phyloP scores from a whole-genome alignment of 202 grass and related monocot species.

The Schoenoplectus tabernaemontani region DNA sequence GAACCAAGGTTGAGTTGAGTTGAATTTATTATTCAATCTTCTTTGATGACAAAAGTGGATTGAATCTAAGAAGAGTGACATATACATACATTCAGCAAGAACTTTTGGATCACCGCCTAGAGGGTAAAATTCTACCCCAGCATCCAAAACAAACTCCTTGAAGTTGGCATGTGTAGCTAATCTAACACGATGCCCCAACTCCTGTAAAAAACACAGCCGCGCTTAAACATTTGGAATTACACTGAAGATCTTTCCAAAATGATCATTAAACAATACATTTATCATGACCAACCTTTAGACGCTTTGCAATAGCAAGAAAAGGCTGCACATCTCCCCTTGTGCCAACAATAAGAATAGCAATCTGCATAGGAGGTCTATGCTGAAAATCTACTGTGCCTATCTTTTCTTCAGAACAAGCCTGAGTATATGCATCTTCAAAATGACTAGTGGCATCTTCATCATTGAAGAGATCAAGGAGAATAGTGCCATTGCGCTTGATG shows the following conservation, averaged over 20 bases:
- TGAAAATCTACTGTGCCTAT: conserved; percentile 25
- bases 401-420: conserved; percentile 16
- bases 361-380: conserved; percentile 34
- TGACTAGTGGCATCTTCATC: conserved; percentile 14
- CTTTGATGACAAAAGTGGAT: background rate
- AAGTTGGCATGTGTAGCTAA: conserved; percentile 46
- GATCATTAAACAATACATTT: background rate
- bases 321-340: conserved; percentile 49
- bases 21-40: conserved; percentile 8
- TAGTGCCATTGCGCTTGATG: conserved; percentile 37
- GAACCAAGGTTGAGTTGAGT: background rate
- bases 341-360: conserved; percentile 50
- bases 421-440: conserved; percentile 8
- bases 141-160: conserved; percentile 41
- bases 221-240: background rate
- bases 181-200: conserved; percentile 39
- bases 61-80: background rate
- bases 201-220: conserved; percentile 24
- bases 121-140: conserved; percentile 41
- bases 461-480: conserved; percentile 35
- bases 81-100: conserved; percentile 43
- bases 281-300: conserved; percentile 31
- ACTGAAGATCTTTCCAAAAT: background rate
- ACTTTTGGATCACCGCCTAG: conserved; percentile 48
- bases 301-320: conserved; percentile 52